phyloP scores from a whole-genome alignment of 228 moss, liverwort and hornwort genomes.

The Sphagnum magellanicum region DNA sequence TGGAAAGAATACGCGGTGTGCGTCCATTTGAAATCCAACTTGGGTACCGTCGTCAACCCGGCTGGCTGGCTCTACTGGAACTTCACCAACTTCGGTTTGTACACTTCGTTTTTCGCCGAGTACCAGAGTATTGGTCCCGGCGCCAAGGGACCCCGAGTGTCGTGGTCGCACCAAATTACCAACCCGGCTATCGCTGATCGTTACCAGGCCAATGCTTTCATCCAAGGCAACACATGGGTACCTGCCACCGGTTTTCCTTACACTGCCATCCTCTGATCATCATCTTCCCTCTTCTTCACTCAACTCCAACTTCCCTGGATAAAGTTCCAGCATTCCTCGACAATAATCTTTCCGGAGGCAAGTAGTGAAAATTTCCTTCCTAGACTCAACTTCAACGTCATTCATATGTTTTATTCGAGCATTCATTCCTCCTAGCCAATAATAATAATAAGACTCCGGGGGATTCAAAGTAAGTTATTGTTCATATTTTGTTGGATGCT shows the following conservation, averaged over 20 bases:
- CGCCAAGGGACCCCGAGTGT: conserved; percentile 6
- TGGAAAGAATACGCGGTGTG: conserved; percentile 44
- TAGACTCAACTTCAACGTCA: too few relatives aligned
- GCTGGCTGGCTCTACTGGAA: conserved; percentile 36
- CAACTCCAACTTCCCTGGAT: too few relatives aligned
- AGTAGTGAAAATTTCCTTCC: too few relatives aligned
- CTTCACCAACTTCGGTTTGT: conserved; percentile 6
- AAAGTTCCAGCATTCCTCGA: too few relatives aligned
- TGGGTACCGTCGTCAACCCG: conserved; percentile 31
- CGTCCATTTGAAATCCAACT: conserved; percentile 28
- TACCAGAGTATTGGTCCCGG: conserved; percentile 29
- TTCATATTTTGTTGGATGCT: too few relatives aligned
- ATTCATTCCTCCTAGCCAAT: too few relatives aligned
- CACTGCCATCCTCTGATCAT: conserved; percentile 12
- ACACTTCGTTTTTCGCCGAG: conserved; percentile 47
- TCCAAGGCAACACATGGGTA: conserved; percentile 30
- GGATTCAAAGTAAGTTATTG: too few relatives aligned
- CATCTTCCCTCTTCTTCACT: too few relatives aligned
- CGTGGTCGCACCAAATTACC: conserved; percentile 24
- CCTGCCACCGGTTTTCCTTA: conserved; percentile 13
- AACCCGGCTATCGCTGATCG: neutral
- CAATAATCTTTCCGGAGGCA: too few relatives aligned
- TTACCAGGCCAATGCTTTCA: conserved; percentile 34
- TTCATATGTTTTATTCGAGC: too few relatives aligned
- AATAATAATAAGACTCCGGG: too few relatives aligned